Conservation (phyloP, 2,329 filamentous ascomycete species). For the Exophiala oligosperma region DNA sequence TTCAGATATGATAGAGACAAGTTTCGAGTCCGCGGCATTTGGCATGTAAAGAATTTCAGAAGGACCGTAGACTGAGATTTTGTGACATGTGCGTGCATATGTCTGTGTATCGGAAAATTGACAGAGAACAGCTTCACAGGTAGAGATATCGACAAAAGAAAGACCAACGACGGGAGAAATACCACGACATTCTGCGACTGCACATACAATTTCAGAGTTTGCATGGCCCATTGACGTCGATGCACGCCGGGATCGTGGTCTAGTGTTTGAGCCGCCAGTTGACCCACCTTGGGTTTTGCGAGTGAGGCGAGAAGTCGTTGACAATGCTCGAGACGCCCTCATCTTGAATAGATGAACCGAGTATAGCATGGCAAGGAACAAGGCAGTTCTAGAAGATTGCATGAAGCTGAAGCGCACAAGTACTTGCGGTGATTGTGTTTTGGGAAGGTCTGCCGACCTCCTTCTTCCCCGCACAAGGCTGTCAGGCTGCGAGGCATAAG, state of each 20-base stretch:
- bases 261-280: conserved; percentile 10
- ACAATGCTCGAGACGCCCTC: conserved; percentile 1
- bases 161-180: conserved; percentile 81
- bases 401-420: no score
- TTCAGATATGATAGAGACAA: conserved; percentile 72
- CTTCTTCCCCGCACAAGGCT: conserved; percentile 14
- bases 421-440: no score
- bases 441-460: conserved; percentile 11
- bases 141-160: conserved; percentile 83
- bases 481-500: not conserved
- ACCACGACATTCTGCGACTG: conserved; percentile 82
- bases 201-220: conserved; percentile 78
- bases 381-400: not conserved
- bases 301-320: not conserved
- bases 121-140: conserved; percentile 79
- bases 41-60: conserved; percentile 76
- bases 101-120: conserved; percentile 93
- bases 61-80: conserved; percentile 77
- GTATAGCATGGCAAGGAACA: not conserved
- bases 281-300: not conserved
- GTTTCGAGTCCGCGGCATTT: conserved; percentile 71
- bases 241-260: conserved; percentile 47
- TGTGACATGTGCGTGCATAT: conserved; percentile 84
- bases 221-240: conserved; percentile 56
- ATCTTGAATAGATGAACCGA: not conserved